phyloP scores from a whole-genome alignment of 371 early-diverging fungal genomes.

The Rhizomucor pusillus region DNA sequence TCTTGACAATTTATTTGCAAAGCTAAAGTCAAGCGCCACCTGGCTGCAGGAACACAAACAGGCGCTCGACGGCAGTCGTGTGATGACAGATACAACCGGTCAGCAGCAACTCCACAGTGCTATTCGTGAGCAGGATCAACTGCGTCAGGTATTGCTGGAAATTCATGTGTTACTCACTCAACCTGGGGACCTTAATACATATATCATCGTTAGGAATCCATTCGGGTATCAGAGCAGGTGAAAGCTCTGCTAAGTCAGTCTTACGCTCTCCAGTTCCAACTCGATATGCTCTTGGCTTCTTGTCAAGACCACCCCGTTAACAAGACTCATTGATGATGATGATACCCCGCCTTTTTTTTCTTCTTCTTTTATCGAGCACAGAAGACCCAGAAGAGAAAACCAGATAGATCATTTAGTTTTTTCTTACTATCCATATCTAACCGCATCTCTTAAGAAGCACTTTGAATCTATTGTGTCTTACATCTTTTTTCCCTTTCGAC shows the following conservation, averaged over 20 bases:
- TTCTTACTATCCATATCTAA: too few species aligned
- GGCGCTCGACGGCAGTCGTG: background rate
- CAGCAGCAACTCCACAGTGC: background rate
- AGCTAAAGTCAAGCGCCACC: constrained; percentile 17
- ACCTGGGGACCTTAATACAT: background rate
- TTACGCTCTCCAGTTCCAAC: constrained; percentile 42
- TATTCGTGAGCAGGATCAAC: constrained; percentile 15
- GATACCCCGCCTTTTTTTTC: background rate
- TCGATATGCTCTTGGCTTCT: constrained; percentile 36
- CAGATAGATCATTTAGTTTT: too few species aligned
- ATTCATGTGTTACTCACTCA: background rate
- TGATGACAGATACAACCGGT: constrained; percentile 4
- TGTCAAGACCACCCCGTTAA: constrained; percentile 23
- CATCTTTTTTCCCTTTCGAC: background rate
- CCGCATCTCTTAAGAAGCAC: background rate
- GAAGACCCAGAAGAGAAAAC: too few species aligned
- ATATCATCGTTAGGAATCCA: constrained; percentile 25
- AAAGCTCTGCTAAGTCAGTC: constrained; percentile 37
- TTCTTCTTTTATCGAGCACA: too few species aligned
- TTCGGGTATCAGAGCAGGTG: constrained; percentile 26
- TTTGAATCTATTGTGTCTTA: background rate
- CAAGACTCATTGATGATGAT: background rate
- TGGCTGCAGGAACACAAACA: constrained; percentile 27
- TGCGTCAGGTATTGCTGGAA: constrained; percentile 17
- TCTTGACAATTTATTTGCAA: constrained; percentile 23